Evolutionary conservation across 306 rosid genomes (phyloP).

Genomic region (Hippophae gyantsensis): DNA sequence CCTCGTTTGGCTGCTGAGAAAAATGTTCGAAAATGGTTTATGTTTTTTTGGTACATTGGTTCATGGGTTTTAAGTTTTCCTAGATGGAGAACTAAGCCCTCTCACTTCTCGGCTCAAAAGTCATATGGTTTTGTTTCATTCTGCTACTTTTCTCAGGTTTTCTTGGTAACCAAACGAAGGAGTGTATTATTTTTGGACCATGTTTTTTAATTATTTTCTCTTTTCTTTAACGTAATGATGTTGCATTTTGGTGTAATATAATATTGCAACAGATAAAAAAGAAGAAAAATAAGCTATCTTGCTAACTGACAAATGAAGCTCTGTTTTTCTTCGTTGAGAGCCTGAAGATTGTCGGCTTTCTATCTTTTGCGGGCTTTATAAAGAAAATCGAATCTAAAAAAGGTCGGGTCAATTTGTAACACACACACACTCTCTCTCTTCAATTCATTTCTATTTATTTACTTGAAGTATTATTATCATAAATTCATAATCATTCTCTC

Average conservation of each 20-base stretch:
- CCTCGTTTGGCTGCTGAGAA: conserved; percentile 5
- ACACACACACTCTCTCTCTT: conserved; percentile 11
- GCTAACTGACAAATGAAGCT: conserved; percentile 16
- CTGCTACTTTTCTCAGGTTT: conserved; percentile 14
- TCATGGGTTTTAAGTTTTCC: conserved; percentile 1
- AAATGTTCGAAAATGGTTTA: conserved; percentile 8
- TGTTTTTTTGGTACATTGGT: neutral
- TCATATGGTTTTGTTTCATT: neutral
- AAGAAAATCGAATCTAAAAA: conserved; percentile 37
- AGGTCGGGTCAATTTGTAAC: conserved; percentile 18
- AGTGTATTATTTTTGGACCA: neutral
- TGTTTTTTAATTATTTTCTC: neutral
- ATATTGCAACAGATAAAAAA: neutral
- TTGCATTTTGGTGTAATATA: conserved; percentile 24
- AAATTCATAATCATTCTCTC: neutral
- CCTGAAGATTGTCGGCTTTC: conserved; percentile 44
- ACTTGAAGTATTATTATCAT: no score
- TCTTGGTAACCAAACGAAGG: conserved; percentile 13
- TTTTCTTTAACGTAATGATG: conserved; percentile 19
- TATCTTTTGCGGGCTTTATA: conserved; percentile 13
- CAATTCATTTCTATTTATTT: conserved; percentile 2
- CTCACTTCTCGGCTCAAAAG: no score
- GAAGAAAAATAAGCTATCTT: conserved; percentile 5
- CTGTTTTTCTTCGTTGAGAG: conserved; percentile 25
- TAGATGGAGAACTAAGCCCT: neutral